Evolutionary conservation across 73 alveolate species (phyloP).

Genomic region (Paramecium octaurelia): DNA sequence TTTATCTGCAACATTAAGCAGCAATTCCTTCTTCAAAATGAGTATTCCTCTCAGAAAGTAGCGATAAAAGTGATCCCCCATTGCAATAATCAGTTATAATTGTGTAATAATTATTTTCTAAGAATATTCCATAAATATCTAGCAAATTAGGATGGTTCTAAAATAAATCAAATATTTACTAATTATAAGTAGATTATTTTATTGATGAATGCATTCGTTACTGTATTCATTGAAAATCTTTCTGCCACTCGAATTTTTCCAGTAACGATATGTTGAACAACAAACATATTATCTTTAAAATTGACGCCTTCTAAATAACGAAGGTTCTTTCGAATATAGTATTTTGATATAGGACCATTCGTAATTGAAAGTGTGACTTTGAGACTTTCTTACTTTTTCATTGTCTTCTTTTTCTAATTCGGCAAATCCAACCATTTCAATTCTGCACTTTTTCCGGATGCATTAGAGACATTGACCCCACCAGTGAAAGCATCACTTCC

Average conservation of each 20-base stretch:
- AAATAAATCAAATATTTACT: not conserved
- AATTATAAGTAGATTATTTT: not conserved
- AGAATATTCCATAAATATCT: not conserved
- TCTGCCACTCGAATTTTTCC: not conserved
- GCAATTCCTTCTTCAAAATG: not conserved
- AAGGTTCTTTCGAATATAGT: not conserved
- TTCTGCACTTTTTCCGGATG: not conserved
- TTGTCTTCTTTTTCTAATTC: not conserved
- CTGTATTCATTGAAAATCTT: not conserved
- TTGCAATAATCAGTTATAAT: not conserved
- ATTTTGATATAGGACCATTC: not conserved
- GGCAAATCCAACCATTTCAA: not conserved
- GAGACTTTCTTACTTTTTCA: conserved; percentile 4
- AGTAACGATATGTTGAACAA: conserved; percentile 3
- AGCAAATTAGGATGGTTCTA: conserved; percentile 12
- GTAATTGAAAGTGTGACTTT: conserved; percentile 3
- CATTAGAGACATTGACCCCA: not conserved
- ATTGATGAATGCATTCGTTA: not conserved
- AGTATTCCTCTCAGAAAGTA: not conserved
- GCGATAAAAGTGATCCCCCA: not conserved
- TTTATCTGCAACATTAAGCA: not conserved
- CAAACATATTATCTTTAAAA: conserved; percentile 5
- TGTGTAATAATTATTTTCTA: not conserved
- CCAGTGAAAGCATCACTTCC: not conserved
- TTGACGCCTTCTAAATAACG: conserved; percentile 6